Evolutionary conservation across 305 asterid genomes (phyloP), one percentile per base, ranked within the genome.

Genomic region (Salvia sclarea): DNA sequence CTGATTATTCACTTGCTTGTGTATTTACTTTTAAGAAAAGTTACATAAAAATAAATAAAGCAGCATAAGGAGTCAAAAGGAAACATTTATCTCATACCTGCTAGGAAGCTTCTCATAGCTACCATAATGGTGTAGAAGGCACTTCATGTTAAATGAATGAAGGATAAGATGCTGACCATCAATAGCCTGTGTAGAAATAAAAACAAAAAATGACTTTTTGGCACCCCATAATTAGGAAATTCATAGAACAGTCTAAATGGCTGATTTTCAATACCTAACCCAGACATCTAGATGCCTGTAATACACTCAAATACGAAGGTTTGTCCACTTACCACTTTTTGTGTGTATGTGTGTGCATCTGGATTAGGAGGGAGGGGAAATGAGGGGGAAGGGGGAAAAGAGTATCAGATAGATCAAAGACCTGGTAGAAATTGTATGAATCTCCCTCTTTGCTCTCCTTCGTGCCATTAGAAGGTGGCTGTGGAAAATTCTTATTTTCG

Each of bases 161-260:
- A 94, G 87, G 73, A 94, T 82, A 71, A 94, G 78, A 79, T 87
- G 90, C 78, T 94, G 99, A 73, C 99, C 99, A 52, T 94, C 99
- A 75, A 78, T 73, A 40, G 90, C 96, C 99, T 94, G 85, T 43
- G 59, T 65, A 71, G 54, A 25, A 61, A 71, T 33, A 22, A 73
- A 54, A 45, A 59, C 66, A n/a, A 67, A 33, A 63, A 43, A 25
- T 21, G 55, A 38, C 20, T 8, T 21, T 48, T 8, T 41, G n/a
- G 45, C 62, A 69, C 56, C 47, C 59, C 13, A 44, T 44, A 48
- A 40, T 16, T 49, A 53, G 33, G 24, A 40, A 54, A 60, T 66
- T 53, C 45, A 48, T 13, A 37, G 37, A 41, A 24, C 30, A 33
- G 17, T 25, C 52, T 47, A 38, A 43, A 21, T 11, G 66, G 33